Base-by-base conservation (phyloP, 345 rosid species). In the Moringa oleifera region DNA sequence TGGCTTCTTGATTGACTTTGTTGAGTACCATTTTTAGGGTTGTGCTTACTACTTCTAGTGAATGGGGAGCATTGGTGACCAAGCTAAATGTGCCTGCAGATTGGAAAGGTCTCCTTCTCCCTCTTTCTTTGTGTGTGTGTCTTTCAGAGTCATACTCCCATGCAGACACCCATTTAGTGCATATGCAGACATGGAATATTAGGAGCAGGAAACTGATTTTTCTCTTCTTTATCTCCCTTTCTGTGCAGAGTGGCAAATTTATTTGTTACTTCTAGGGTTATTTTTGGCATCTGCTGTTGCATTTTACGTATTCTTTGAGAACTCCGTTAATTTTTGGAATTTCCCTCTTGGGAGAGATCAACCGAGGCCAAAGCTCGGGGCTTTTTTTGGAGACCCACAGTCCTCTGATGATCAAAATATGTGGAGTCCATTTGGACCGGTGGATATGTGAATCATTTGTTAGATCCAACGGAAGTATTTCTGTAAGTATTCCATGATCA, bases 211-310 rank as follows among this genome's bases (percentile, higher is more conserved):
- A 7, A 4, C 53, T 9, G 6, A 20, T 50, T 33, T 33, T 33
- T 22, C 0, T 59, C 24, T 46, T 57, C 55, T 23, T 20, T 51
- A 20, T 13, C 47, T 46, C 41, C 37, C 13, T 6, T 33, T 33
- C 11, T 57, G 19, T 72, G 86, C 90, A 90, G 99, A 85, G 70
- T 94, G 99, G 99, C 97, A 94, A 77, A 91, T 94, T 4, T 94
- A 94, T 59, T 65, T 85, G 55, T 46, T 94, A 68, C 74, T 94
- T 50, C 28, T 83, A 51, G 92, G 92, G 64, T 73, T 94, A 71
- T 94, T 94, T 69, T 56, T 90, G 82, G 96, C 86, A 18, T 94
- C 99, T 23, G 86, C 87, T 36, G 71, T 82, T 53, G 80, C 74
- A 22, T 91, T 89, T 62, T 94, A 88, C 80, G 37, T 88, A 3